These are phyloP conservation scores for Solanum chacoense DNA, from an alignment of 305 asterid species.

Conservation along the genomic window DNA sequence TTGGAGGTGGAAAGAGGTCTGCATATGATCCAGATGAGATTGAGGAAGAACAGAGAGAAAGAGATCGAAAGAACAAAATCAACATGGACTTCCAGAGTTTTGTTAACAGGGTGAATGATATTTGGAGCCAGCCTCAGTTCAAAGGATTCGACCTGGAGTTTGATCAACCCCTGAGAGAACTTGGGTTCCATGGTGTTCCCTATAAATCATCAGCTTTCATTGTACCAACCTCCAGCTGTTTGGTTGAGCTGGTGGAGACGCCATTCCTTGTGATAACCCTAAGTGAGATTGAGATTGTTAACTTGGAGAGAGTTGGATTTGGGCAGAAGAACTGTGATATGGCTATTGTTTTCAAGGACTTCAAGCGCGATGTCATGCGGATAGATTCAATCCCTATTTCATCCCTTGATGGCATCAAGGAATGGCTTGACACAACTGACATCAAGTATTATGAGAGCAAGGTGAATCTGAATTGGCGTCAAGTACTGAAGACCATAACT, in stretches of 20 bases:
- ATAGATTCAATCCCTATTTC: slow-evolving; percentile 68
- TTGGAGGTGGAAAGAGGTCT: slow-evolving; percentile 67
- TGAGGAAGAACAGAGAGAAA: slow-evolving; percentile 89
- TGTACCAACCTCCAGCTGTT: slow-evolving; percentile 65
- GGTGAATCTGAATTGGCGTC: slow-evolving; percentile 73
- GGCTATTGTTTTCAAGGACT: slow-evolving; percentile 81
- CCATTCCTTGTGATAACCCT: slow-evolving; percentile 68
- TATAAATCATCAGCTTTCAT: slow-evolving; percentile 58
- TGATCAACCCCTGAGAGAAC: slow-evolving; percentile 76
- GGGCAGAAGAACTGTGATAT: slow-evolving; percentile 85
- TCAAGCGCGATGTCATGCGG: slow-evolving; percentile 60
- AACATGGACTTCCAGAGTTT: slow-evolving; percentile 61
- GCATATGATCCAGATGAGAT: slow-evolving; percentile 87
- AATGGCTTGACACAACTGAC: slow-evolving; percentile 75
- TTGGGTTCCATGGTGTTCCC: slow-evolving; percentile 80
- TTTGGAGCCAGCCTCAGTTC: slow-evolving; percentile 66
- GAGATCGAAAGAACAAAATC: slow-evolving; percentile 68
- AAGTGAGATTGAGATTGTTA: slow-evolving; percentile 72
- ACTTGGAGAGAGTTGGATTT: slow-evolving; percentile 74
- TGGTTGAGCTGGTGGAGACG: slow-evolving; percentile 71
- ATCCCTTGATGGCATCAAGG: slow-evolving; percentile 66
- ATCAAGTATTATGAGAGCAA: slow-evolving; percentile 78
- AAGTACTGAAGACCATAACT: slow-evolving; percentile 49
- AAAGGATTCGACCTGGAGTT: slow-evolving; percentile 58
- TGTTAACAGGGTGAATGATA: slow-evolving; percentile 67